Base-by-base conservation (phyloP, 1,284 basidiomycete genomes). In the Apiotrichum veenhuisii region DNA sequence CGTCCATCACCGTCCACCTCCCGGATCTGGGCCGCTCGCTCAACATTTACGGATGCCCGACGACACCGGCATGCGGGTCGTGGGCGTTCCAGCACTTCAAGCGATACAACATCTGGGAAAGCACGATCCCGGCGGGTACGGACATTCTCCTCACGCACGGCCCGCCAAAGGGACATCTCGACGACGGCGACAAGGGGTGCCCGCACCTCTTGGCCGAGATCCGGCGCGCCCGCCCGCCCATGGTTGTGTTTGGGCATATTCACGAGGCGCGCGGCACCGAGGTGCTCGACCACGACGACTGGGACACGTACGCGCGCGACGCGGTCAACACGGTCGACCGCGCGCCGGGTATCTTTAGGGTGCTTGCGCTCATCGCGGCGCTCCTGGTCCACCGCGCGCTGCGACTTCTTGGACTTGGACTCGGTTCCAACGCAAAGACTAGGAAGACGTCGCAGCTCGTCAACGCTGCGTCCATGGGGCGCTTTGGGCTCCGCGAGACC, bases 121-220 rank as follows among this genome's bases (percentile, higher is more conserved):
- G 18, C 38, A 33, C 26, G 3, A 20, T 50, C 2, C 49, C 49
- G 3, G n/a, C 4, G 11, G 27, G 23, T 38, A 33, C 38, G 25
- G 50, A 51, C 50, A 27, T 51, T 18, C 22, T 51, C 10, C 20
- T 51, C 4, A 18, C 26, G 9, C 50, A 51, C 17, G 50, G 50
- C 41, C 50, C 50, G 11, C 40, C 50, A 18, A 40, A 12, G 15
- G 50, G 50, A 3, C 22, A 51, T 17, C 40, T 33, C 30, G 50
- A 51, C 30, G 23, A n/a, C 15, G 18, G 15, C 5, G 37, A 22
- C 15, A 18, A 27, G 9, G 49, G 49, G 5, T 41, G 49, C 37
- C 26, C 49, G 11, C 27, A 30, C 12, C 38, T 50, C 11, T 26
- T 50, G 38, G 26, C 26, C 17, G 49, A 50, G 49, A 3, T 50